These are phyloP conservation scores for Cryptosporidium parvum DNA, from an alignment of 169 alveolate genomes.

Conservation along the genomic window DNA sequence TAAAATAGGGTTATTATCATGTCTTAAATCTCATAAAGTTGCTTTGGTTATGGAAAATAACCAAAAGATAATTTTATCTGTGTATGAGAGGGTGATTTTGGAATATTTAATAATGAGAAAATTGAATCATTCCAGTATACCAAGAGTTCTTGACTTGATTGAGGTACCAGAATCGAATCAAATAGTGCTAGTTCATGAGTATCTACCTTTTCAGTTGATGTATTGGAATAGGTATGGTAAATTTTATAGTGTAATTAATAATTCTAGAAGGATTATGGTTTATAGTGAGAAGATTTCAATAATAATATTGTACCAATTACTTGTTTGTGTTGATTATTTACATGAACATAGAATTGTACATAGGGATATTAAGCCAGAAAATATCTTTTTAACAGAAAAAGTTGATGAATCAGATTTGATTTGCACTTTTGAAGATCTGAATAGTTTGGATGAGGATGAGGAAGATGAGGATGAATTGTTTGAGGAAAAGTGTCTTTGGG, in stretches of 20 bases:
- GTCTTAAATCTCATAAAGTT: constrained; percentile 50
- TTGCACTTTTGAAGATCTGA: background rate
- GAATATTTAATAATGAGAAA: constrained; percentile 41
- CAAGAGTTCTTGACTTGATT: constrained; percentile 26
- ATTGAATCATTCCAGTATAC: constrained; percentile 29
- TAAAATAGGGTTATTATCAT: constrained; percentile 52
- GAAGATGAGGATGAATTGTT: background rate
- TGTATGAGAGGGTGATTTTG: constrained; percentile 35
- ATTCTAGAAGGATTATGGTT: background rate
- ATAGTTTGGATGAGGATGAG: constrained; percentile 14
- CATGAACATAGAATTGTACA: constrained; percentile 22
- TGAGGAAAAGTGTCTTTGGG: constrained; percentile 62
- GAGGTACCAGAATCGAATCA: constrained; percentile 57
- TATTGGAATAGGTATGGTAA: background rate
- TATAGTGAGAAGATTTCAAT: constrained; percentile 34
- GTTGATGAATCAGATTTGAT: background rate
- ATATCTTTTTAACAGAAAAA: constrained; percentile 28
- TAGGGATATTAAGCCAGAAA: constrained; percentile 68
- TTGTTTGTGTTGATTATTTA: constrained; percentile 41
- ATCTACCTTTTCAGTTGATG: constrained; percentile 37
- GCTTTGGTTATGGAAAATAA: background rate
- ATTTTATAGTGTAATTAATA: background rate
- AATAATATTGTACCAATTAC: constrained; percentile 20
- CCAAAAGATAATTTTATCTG: constrained; percentile 13
- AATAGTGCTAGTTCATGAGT: constrained; percentile 53